A percentile compares a stretch with the other conserved stretches of the same genome.
Evolutionary conservation across 2,329 filamentous ascomycete genomes (phyloP).

Genomic region (Trichoderma hamatum): DNA sequence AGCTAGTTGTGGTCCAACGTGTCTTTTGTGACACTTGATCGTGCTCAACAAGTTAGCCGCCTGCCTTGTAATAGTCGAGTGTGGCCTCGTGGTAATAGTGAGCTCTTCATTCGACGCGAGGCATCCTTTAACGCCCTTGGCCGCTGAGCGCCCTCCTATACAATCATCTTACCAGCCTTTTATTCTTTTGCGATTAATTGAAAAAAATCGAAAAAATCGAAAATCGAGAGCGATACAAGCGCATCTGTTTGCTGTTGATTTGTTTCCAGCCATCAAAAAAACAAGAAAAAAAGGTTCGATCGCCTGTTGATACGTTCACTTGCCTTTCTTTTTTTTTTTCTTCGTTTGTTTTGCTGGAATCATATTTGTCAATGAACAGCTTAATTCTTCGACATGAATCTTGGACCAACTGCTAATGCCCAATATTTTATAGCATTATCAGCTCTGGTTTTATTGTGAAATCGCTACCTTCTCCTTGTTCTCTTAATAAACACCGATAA

Average conservation of each 20-base stretch:
- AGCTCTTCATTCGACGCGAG: slow-evolving; percentile 44
- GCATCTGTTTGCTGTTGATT: slow-evolving; percentile 11
- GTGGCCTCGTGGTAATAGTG: slow-evolving; percentile 52
- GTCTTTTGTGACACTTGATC: slow-evolving; percentile 40
- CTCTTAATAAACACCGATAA: background rate
- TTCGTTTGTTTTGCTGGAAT: background rate
- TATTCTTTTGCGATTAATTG: slow-evolving; percentile 12
- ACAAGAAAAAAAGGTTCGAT: slow-evolving; percentile 10
- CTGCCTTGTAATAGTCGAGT: slow-evolving; percentile 34
- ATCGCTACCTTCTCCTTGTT: background rate
- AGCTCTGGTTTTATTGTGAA: background rate
- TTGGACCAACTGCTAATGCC: slow-evolving; percentile 5
- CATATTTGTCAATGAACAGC: background rate
- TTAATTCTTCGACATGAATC: background rate
- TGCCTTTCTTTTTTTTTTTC: background rate
- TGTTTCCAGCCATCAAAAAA: background rate
- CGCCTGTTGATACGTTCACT: slow-evolving; percentile 3
- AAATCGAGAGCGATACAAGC: slow-evolving; percentile 13
- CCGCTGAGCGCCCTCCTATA: slow-evolving; percentile 61
- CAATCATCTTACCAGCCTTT: slow-evolving; percentile 32
- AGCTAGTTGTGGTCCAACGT: slow-evolving; percentile 39
- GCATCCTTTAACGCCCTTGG: slow-evolving; percentile 49
- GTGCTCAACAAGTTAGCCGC: slow-evolving; percentile 31
- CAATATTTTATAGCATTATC: slow-evolving; percentile 1
- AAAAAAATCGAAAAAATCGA: background rate